Conservation (phyloP, 1,284 basidiomycete genomes). For the Volvariella surrecta region DNA sequence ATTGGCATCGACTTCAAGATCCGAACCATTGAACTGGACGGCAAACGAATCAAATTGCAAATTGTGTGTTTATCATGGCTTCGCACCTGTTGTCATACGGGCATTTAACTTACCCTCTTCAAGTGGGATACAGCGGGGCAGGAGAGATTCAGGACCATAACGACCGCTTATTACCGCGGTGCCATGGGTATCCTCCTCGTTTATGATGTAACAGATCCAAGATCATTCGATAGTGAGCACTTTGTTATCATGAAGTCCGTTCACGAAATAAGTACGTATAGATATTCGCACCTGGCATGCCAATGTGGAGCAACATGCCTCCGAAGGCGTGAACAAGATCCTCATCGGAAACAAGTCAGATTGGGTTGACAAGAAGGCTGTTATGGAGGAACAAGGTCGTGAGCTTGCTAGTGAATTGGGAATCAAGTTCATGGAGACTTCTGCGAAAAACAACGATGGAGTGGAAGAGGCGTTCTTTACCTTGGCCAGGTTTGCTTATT, state of each 20-base stretch:
- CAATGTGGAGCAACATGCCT: constrained; percentile 98
- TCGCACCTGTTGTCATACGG: not conserved
- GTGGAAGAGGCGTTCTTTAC: constrained; percentile 99
- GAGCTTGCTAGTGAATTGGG: constrained; percentile 85
- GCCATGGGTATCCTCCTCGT: constrained; percentile 99
- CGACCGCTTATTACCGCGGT: constrained; percentile 99
- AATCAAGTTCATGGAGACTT: constrained; percentile 96
- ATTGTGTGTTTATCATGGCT: constrained; percentile 53
- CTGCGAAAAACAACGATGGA: constrained; percentile 95
- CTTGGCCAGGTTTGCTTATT: constrained; percentile 72
- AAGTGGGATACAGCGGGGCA: constrained; percentile 99
- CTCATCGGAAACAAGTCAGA: constrained; percentile 99
- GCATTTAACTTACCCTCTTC: constrained; percentile 8
- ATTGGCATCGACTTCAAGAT: constrained; percentile 98
- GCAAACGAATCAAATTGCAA: constrained; percentile 94
- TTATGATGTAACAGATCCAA: constrained; percentile 98
- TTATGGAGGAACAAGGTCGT: constrained; percentile 79
- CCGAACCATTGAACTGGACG: constrained; percentile 93
- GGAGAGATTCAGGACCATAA: constrained; percentile 99
- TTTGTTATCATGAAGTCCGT: constrained; percentile 4
- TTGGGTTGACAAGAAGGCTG: constrained; percentile 94
- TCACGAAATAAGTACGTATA: constrained; percentile 24
- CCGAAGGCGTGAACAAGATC: constrained; percentile 98
- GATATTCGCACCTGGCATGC: constrained; percentile 99
- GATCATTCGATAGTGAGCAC: constrained; percentile 90